These are phyloP conservation scores for Heliocybe sulcata DNA, from an alignment of 1,284 basidiomycete species.

Conservation along the genomic window DNA sequence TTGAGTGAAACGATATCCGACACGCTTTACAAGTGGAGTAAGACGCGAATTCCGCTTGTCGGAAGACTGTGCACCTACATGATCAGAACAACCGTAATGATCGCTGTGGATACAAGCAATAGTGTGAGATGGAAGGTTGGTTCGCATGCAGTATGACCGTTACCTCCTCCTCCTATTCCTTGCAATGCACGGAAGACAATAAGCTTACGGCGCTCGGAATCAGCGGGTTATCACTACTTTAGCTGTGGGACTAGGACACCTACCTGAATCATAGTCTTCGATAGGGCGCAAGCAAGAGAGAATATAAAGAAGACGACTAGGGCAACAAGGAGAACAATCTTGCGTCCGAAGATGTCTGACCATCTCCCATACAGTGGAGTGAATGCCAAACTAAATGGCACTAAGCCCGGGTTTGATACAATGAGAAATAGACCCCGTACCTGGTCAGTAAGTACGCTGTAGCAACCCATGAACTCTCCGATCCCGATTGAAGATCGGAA, in stretches of 20 bases:
- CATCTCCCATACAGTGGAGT: constrained; percentile 25
- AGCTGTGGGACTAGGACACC: neutral
- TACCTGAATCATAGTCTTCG: constrained; percentile 27
- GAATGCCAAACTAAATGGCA: constrained; percentile 16
- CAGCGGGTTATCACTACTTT: neutral
- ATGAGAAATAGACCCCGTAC: neutral
- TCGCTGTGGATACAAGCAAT: constrained; percentile 3
- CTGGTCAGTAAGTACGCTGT: constrained; percentile 15
- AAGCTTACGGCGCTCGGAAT: constrained; percentile 15
- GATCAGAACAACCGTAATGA: constrained; percentile 14
- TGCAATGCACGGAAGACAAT: constrained; percentile 37
- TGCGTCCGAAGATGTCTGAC: constrained; percentile 34
- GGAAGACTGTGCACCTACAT: constrained; percentile 8
- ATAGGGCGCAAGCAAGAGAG: constrained; percentile 22
- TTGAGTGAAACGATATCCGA: constrained; percentile 22
- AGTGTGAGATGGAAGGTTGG: neutral
- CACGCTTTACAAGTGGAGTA: constrained; percentile 11
- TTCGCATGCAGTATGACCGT: constrained; percentile 6
- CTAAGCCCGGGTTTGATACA: constrained; percentile 12
- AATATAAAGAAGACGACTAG: constrained; percentile 31
- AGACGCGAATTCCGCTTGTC: neutral
- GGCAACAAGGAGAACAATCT: constrained; percentile 28
- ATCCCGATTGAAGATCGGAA: constrained; percentile 25
- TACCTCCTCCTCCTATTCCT: constrained; percentile 23
- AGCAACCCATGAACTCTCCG: constrained; percentile 20